Base-by-base conservation (phyloP, 1,284 basidiomycete genomes). In the Xerocomus minutiporus region DNA sequence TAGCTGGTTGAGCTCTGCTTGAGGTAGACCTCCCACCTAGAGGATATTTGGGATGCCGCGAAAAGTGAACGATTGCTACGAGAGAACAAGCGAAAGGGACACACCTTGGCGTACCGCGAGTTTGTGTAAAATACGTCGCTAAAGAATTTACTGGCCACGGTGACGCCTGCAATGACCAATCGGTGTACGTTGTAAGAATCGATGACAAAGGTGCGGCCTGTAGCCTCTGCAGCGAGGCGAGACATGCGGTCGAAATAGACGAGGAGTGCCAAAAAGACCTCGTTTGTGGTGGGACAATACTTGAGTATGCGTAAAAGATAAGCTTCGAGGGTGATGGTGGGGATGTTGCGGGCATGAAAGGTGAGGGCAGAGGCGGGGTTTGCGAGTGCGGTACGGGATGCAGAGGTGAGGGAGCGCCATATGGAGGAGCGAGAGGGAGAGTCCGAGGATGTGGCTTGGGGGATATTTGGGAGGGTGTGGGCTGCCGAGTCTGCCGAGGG, bases 51-150 rank as follows among this genome's bases (percentile, higher is more conserved):
- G 26, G 36, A 58, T 15, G 13, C 20, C 17, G 32, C 6, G 29
- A 48, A 54, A 50, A 49, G 25, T 44, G 47, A 38, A 41, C 32
- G 3, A 29, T 8, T 40, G 15, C 15, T 25, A 25, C 40, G 26
- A 7, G 35, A 50, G 58, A 26, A 13, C 3, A 12, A 46, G 6
- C 15, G 48, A 56, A 25, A 26, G 40, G 12, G 50, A 76, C 84
- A 50, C 57, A 95, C 94, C 83, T 98, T 99, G 53, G 96, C 96
- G 69, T 99, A 99, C 35, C 96, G 81, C 29, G 95, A 97, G 66
- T 99, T 99, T n/a, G 96, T 98, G 73, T 99, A 98, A 66, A 99
- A 99, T 9, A 99, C 94, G 70, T 99, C 96, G 55, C 90, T 93
- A 70, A 98, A 98, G 71, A 99, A 99, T 71, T 99, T 99, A 76